phyloP scores from a whole-genome alignment of 495 filamentous ascomycete genomes.

The Penicillium turbatum region DNA sequence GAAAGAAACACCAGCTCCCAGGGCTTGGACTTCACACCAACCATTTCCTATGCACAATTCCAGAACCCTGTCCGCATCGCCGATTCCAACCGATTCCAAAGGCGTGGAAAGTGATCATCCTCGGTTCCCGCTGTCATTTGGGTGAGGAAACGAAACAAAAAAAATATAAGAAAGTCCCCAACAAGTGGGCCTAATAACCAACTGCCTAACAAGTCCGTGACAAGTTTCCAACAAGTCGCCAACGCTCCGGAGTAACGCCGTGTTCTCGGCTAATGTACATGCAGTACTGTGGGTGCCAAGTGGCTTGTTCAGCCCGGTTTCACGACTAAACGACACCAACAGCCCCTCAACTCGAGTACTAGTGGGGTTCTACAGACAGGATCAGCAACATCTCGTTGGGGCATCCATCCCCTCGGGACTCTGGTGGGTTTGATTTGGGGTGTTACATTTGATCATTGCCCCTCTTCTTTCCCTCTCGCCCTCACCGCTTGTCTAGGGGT shows the following conservation, averaged over 20 bases:
- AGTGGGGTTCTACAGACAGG: constrained; percentile 19
- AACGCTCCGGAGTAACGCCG: constrained; percentile 5
- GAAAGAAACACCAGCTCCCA: background rate
- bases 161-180: background rate
- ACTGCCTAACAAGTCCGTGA: constrained; percentile 5
- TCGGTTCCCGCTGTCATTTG: constrained; percentile 22
- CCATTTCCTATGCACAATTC: constrained; percentile 10
- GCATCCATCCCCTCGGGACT: constrained; percentile 24
- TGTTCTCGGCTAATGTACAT: constrained; percentile 15
- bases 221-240: constrained; percentile 8
- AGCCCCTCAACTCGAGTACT: constrained; percentile 7
- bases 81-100: constrained; percentile 14
- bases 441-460: constrained; percentile 3
- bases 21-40: constrained; percentile 8
- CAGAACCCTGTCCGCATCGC: constrained; percentile 19
- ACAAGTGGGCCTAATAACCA: constrained; percentile 5
- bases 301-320: constrained; percentile 19
- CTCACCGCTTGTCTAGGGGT: constrained; percentile 26
- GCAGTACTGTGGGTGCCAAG: constrained; percentile 15
- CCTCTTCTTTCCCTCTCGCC: constrained; percentile 3
- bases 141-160: constrained; percentile 6
- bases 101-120: constrained; percentile 19
- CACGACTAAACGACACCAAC: constrained; percentile 8
- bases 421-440: constrained; percentile 15
- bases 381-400: constrained; percentile 28